Evolutionary conservation across 1,139 yeast species (phyloP).

Genomic region (Geotrichum fermentans): DNA sequence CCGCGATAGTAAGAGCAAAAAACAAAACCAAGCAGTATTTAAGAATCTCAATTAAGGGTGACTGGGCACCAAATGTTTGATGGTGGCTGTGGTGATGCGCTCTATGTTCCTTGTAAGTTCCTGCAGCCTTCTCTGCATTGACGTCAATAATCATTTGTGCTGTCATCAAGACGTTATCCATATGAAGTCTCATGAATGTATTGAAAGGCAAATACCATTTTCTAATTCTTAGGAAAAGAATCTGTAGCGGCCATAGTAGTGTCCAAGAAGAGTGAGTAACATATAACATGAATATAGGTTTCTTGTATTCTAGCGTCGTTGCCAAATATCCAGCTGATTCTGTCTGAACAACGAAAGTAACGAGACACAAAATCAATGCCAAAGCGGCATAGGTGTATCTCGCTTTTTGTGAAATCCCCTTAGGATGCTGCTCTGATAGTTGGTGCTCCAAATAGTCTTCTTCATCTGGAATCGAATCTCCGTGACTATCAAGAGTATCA

Average conservation of each 20-base stretch:
- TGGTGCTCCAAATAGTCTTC: slow-evolving; percentile 4
- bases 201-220: slow-evolving; percentile 35
- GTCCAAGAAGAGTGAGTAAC: slow-evolving; percentile 82
- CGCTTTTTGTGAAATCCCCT: slow-evolving; percentile 10
- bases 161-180: slow-evolving; percentile 50
- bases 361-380: slow-evolving; percentile 56
- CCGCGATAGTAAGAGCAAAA: slow-evolving; percentile 65
- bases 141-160: slow-evolving; percentile 43
- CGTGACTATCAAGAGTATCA: background rate
- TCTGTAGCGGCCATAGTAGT: slow-evolving; percentile 68
- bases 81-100: slow-evolving; percentile 22
- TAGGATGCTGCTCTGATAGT: background rate
- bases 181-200: slow-evolving; percentile 45
- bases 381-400: slow-evolving; percentile 41
- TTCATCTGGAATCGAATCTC: background rate
- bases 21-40: slow-evolving; percentile 46
- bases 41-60: slow-evolving; percentile 35
- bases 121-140: slow-evolving; percentile 40
- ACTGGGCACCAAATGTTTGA: slow-evolving; percentile 33
- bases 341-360: slow-evolving; percentile 71
- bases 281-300: slow-evolving; percentile 63
- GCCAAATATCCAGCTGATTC: slow-evolving; percentile 75
- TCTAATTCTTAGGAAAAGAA: slow-evolving; percentile 38
- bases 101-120: slow-evolving; percentile 33
- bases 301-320: slow-evolving; percentile 50